Evolutionary conservation across 805 yeast genomes (phyloP), one percentile per base, ranked within the genome.

Genomic region (Zygoascus biomembranicola): DNA sequence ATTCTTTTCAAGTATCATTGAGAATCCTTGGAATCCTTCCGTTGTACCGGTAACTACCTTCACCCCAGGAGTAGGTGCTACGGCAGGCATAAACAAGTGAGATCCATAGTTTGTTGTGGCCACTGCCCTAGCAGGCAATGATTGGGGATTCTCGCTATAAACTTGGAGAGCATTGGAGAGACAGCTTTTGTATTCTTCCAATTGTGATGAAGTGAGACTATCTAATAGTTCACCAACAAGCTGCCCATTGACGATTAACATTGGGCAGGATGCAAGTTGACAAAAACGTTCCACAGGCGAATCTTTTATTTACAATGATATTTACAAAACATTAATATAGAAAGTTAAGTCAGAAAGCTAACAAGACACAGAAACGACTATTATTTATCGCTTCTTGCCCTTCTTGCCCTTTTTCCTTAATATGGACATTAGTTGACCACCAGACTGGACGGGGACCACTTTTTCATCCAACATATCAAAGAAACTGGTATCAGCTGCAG

Each of bases 391-490:
- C 39, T 35, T 35, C 28, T 23, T 23, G 28, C 28, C 26, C 48
- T 62, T 66, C 60, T 73, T 73, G 63, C 68, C 69, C 65, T 72
- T 75, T 62, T 72, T 73, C 69, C 69, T 69, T 65, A 74, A 76
- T 18, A 69, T 67, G 57, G 73, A 73, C 49, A 46, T 46, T 67
- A 80, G 66, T 55, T 73, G 72, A 61, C 84, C 85, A 57, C 84
- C 84, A 61, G 75, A 69, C 61, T 73, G 79, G 44, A 80, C 81
- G 59, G 78, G 80, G 57, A 73, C 71, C 26, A 69, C 82, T 56
- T 77, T 77, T 57, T 77, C 76, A 6, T 85, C 85, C 71, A 85
- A 67, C 59, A 85, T 70, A 49, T 78, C 84, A 52, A 83, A 66
- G 64, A 81, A 81, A 11, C 52, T 76, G 39, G 39, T 35, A n/a